Percentiles rank a stretch among this genome's conserved stretches.
Conservation (phyloP, 2,329 filamentous ascomycete species). For the Pyrenophora graminea region DNA sequence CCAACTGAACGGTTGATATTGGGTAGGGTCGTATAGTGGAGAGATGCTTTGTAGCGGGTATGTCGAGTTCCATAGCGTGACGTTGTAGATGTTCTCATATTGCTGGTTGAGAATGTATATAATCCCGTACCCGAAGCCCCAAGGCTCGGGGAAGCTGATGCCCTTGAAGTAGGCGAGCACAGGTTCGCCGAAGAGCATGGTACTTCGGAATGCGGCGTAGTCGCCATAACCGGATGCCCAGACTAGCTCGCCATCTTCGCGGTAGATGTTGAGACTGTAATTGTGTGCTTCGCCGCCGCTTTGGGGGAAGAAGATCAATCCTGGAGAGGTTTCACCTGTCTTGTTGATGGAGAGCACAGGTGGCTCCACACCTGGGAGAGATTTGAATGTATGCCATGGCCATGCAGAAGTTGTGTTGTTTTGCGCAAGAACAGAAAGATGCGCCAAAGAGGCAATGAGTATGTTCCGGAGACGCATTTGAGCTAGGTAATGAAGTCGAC, state of each 20-base stretch:
- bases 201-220: slow-evolving; percentile 1
- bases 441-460: neutral
- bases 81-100: slow-evolving; percentile 4
- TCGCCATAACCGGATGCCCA: slow-evolving; percentile 2
- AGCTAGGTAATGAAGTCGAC: neutral
- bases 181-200: slow-evolving; percentile 2
- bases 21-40: slow-evolving; percentile 11
- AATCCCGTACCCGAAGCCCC: slow-evolving; percentile 3
- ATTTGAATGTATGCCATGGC: slow-evolving; percentile 16
- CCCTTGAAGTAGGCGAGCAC: neutral
- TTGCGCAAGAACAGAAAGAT: neutral
- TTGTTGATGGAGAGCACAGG: slow-evolving; percentile 9
- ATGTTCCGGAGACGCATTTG: neutral
- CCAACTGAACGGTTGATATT: slow-evolving; percentile 10
- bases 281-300: slow-evolving; percentile 9
- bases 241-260: slow-evolving; percentile 2
- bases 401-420: slow-evolving; percentile 1
- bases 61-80: slow-evolving; percentile 1
- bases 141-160: neutral
- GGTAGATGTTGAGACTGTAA: slow-evolving; percentile 12
- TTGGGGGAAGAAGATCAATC: slow-evolving; percentile 9
- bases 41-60: slow-evolving; percentile 4
- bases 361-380: slow-evolving; percentile 8
- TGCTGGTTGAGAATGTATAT: slow-evolving; percentile 3
- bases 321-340: slow-evolving; percentile 1